Evolutionary conservation across 768 basidiomycete species (phyloP), one percentile per base, ranked within the genome.

Genomic region (Mycena albidolilacea): DNA sequence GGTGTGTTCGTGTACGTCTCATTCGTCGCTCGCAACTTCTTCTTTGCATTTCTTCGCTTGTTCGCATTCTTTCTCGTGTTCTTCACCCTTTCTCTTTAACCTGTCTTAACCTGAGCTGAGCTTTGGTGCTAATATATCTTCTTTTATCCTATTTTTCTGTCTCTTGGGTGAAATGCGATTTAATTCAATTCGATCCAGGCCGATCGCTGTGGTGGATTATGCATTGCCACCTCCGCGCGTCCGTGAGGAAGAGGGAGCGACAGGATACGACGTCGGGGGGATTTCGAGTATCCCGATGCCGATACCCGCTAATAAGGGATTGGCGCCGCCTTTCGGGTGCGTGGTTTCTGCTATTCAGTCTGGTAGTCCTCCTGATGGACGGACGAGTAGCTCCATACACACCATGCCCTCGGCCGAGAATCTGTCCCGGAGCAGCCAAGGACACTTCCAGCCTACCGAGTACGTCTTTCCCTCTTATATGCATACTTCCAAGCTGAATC

Each of bases 211-310:
- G 12, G 68, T 69, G 9, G 63, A 69, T n/a, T 30, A 30, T 30
- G 30, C 30, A 30, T 30, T 30, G 4, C 30, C 30, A 30, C 30
- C 30, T 30, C 64, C 19, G 8, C 7, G 19, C 48, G 19, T 1
- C n/a, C 48, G n/a, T 30, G 30, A 30, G 19, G 48, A 19, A 5
- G 23, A 62, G 4, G 39, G 5, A 23, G 37, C 23, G 7, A 2
- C n/a, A 7, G 58, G 64, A 11, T 41, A 50, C 46, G 57, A 44
- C 8, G 64, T 17, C 0, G 71, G 54, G 12, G 72, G 72, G 14
- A 78, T 80, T 8, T 39, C 82, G 43, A 77, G 77, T 61, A 77
- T 84, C 19, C 79, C 77, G 35, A 81, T 83, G 82, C 83, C 59
- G 69, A 78, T 73, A 35, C 10, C 67, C 19, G 23, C 60, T 6